These are phyloP conservation scores for Corynascus novoguineensis DNA, from an alignment of 495 filamentous ascomycete genomes.

Conservation along the genomic window DNA sequence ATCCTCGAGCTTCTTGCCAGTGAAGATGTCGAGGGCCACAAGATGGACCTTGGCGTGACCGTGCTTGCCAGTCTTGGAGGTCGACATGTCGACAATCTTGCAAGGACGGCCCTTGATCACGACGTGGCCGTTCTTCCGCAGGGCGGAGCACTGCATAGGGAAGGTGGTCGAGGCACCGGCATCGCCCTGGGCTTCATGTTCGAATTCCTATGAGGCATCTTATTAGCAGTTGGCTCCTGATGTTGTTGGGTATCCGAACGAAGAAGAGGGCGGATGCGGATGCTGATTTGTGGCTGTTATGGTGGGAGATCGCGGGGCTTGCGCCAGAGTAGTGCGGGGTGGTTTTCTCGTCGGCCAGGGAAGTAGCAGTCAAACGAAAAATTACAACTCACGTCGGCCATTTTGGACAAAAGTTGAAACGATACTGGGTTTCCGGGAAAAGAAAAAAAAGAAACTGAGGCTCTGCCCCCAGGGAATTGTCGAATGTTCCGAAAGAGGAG, in stretches of 20 bases:
- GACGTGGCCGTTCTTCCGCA: slow-evolving; percentile 97
- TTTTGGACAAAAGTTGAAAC: slow-evolving; percentile 39
- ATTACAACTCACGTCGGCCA: slow-evolving; percentile 45
- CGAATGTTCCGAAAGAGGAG: slow-evolving; percentile 20
- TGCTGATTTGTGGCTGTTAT: neutral
- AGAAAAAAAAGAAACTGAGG: slow-evolving; percentile 30
- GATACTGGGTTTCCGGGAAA: slow-evolving; percentile 26
- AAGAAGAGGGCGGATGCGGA: neutral
- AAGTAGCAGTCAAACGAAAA: slow-evolving; percentile 1
- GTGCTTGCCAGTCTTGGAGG: slow-evolving; percentile 99
- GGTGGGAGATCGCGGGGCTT: slow-evolving; percentile 20
- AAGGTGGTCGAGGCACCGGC: slow-evolving; percentile 89
- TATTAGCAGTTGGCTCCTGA: slow-evolving; percentile 6
- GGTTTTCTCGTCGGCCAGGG: slow-evolving; percentile 22
- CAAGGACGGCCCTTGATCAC: slow-evolving; percentile 97
- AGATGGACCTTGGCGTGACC: slow-evolving; percentile 99
- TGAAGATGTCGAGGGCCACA: slow-evolving; percentile 97
- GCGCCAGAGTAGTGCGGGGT: slow-evolving; percentile 29
- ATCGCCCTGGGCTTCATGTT: slow-evolving; percentile 58
- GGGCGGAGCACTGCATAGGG: slow-evolving; percentile 98
- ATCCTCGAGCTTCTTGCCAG: slow-evolving; percentile 98
- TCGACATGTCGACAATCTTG: slow-evolving; percentile 99
- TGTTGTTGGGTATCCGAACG: neutral
- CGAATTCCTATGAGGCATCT: slow-evolving; percentile 66
- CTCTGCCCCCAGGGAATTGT: slow-evolving; percentile 24